phyloP scores from a whole-genome alignment of 495 filamentous ascomycete genomes.

The Articulospora tetracladia region DNA sequence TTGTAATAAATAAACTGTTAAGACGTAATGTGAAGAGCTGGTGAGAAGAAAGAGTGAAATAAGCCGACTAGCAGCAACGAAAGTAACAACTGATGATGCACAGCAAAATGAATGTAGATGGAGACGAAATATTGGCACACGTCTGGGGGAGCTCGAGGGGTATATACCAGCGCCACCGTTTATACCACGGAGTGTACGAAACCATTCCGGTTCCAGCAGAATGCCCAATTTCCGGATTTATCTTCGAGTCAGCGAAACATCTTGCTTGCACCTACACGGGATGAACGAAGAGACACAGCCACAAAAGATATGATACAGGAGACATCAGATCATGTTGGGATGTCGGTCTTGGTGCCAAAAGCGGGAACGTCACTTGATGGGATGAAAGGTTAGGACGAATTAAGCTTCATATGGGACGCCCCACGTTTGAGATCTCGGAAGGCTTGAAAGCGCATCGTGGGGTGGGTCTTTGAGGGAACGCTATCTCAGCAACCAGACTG shows the following conservation, averaged over 20 bases:
- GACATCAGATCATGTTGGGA: neutral
- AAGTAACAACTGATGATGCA: neutral
- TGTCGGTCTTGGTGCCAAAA: neutral
- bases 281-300: constrained; percentile 1
- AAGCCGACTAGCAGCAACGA: neutral
- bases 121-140: neutral
- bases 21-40: neutral
- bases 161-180: neutral
- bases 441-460: neutral
- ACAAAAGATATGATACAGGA: constrained; percentile 5
- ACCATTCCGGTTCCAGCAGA: neutral
- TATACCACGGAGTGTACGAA: neutral
- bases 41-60: neutral
- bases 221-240: constrained; percentile 1
- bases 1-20: neutral
- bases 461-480: neutral
- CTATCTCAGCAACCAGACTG: neutral
- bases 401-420: neutral
- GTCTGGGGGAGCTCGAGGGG: neutral
- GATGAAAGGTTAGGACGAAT: neutral
- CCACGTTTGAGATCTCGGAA: neutral
- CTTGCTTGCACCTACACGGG: neutral
- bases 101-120: neutral
- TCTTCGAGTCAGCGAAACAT: constrained; percentile 1
- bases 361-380: neutral